phyloP scores from a whole-genome alignment of 1,139 yeast species.

The Zygosaccharomyces pseudobailii region DNA sequence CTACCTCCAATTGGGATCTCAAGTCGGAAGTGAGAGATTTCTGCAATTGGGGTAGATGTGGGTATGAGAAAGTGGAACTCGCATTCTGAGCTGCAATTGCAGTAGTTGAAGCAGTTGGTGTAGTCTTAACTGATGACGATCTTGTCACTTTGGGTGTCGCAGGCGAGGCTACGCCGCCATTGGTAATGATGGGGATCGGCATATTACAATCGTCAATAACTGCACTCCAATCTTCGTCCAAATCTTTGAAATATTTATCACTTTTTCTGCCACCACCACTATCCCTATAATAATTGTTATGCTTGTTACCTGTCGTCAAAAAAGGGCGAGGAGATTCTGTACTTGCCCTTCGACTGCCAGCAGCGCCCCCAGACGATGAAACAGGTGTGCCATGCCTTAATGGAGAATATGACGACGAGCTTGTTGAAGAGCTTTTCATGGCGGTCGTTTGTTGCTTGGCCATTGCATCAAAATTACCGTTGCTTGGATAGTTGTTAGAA shows the following conservation, averaged over 20 bases:
- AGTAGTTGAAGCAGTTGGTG: slow-evolving; percentile 31
- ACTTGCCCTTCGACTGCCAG: slow-evolving; percentile 1
- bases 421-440: slow-evolving; percentile 12
- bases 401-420: slow-evolving; percentile 24
- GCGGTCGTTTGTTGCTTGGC: slow-evolving; percentile 23
- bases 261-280: slow-evolving; percentile 9
- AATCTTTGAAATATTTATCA: slow-evolving; percentile 47
- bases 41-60: slow-evolving; percentile 31
- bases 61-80: slow-evolving; percentile 24
- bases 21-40: slow-evolving; percentile 28
- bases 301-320: slow-evolving; percentile 13
- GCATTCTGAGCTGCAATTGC: slow-evolving; percentile 15
- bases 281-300: slow-evolving; percentile 14
- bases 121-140: slow-evolving; percentile 13
- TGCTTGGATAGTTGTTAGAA: slow-evolving; percentile 4
- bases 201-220: slow-evolving; percentile 49
- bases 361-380: slow-evolving; percentile 8
- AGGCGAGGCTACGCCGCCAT: slow-evolving; percentile 29
- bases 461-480: slow-evolving; percentile 30
- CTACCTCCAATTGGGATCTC: slow-evolving; percentile 27
- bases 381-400: slow-evolving; percentile 23
- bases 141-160: slow-evolving; percentile 14
- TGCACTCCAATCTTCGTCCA: slow-evolving; percentile 93
- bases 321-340: slow-evolving; percentile 18
- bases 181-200: slow-evolving; percentile 40